Evolutionary conservation across 768 basidiomycete genomes (phyloP), one percentile per base, ranked within the genome.

Genomic region (Tylopilus balloui): DNA sequence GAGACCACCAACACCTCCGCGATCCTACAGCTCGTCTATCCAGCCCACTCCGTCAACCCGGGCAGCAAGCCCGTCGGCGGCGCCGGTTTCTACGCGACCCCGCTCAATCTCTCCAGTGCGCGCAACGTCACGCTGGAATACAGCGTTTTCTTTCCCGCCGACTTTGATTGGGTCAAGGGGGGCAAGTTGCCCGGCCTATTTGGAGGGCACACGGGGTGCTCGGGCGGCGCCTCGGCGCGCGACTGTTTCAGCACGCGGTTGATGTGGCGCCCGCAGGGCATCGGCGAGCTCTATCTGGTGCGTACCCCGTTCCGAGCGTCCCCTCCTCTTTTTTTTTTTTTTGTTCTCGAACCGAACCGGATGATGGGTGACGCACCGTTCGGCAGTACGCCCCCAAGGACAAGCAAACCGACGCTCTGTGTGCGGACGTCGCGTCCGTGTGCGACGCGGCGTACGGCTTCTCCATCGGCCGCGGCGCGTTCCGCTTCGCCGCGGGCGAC

Each of bases 181-280:
- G 92, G 92, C 7, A 94, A 96, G 67, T 64, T 94, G 6, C 89
- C 92, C 0, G 92, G 92, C 1, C 53, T 92, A 4, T 90, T 83
- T 57, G 86, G 85, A 0, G 86, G 86, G 0, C 80, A 77, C 54
- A 70, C 61, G 4, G 76, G 68, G 7, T 90, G 88, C 62, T 88
- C 86, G 17, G 88, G 88, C 6, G 88, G 88, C 1, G 71, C 80
- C 55, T 73, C 75, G n/a, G 91, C 88, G 7, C 54, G 71, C 29
- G 73, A 77, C 37, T 94, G 92, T 58, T 94, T 89, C 61, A 89
- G 86, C 60, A 92, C 90, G 6, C 69, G 92, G 23, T 49, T 93
- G 55, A 93, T 94, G 92, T 93, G 86, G 85, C 73, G 86, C 32
- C 59, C 64, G 12, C 68, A 68, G 0, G 90, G 91, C 4, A 66